Conservation (phyloP, 2,329 filamentous ascomycete species). For the Trichoderma hamatum region DNA sequence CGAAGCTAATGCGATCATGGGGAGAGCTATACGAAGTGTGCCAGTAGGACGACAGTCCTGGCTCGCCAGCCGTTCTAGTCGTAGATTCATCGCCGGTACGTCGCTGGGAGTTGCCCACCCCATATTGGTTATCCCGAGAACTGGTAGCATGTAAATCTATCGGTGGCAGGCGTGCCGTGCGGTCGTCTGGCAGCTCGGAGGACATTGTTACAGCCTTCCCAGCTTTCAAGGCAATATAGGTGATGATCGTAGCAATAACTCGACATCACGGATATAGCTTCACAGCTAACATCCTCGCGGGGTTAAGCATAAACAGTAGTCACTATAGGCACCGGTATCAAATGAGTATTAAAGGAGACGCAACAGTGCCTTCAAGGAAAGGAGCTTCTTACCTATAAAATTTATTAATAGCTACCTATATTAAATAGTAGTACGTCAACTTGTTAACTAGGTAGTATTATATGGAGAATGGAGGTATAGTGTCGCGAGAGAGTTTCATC, state of each 20-base stretch:
- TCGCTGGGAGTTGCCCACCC: not conserved
- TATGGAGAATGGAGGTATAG: not conserved
- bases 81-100: slow-evolving; percentile 26
- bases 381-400: not conserved
- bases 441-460: not conserved
- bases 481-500: not conserved
- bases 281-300: not conserved
- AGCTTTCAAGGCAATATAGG: slow-evolving; percentile 1
- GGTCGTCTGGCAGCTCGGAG: slow-evolving; percentile 35
- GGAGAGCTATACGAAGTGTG: slow-evolving; percentile 49
- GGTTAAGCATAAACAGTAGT: not conserved
- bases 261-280: slow-evolving; percentile 11
- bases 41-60: slow-evolving; percentile 57
- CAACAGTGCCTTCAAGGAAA: not conserved
- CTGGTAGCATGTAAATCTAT: slow-evolving; percentile 72
- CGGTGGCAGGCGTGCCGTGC: slow-evolving; percentile 35
- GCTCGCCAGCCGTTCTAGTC: slow-evolving; percentile 40
- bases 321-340: not conserved
- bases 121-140: slow-evolving; percentile 28
- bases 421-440: not conserved
- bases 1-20: slow-evolving; percentile 42
- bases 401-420: not conserved
- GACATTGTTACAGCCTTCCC: slow-evolving; percentile 35
- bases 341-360: not conserved
- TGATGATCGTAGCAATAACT: not conserved